Evolutionary conservation across 306 rosid genomes (phyloP).

Genomic region (Cicer cuneatum): DNA sequence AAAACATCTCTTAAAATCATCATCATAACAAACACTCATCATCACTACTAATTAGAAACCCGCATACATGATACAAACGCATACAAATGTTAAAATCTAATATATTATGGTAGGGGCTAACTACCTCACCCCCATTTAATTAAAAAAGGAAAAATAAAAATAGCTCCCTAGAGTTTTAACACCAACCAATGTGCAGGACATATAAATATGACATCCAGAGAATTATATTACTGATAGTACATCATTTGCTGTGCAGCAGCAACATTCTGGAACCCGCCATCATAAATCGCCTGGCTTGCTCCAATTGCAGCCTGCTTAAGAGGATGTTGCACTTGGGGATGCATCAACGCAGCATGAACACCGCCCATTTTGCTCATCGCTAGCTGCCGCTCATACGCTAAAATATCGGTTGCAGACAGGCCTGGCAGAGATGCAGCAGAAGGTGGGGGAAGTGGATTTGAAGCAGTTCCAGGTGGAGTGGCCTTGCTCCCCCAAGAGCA

Average conservation of each 20-base stretch:
- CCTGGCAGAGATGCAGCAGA: constrained; percentile 70
- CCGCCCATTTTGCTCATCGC: constrained; percentile 97
- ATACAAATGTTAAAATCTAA: constrained; percentile 45
- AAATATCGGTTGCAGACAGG: constrained; percentile 69
- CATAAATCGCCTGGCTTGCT: constrained; percentile 94
- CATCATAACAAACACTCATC: constrained; percentile 61
- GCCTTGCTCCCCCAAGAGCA: constrained; percentile 99
- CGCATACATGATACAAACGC: constrained; percentile 62
- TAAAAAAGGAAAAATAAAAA: constrained; percentile 1
- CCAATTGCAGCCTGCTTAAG: constrained; percentile 91
- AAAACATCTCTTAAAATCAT: constrained; percentile 52
- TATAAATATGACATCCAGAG: constrained; percentile 45
- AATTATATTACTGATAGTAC: constrained; percentile 79
- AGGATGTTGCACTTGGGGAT: constrained; percentile 80
- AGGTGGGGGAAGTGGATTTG: constrained; percentile 97
- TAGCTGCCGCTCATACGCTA: constrained; percentile 82
- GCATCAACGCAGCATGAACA: constrained; percentile 84
- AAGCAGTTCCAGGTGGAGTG: constrained; percentile 90
- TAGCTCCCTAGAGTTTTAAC: constrained; percentile 56
- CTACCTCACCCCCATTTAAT: constrained; percentile 44
- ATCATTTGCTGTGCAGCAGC: constrained; percentile 97
- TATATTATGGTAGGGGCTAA: constrained; percentile 41
- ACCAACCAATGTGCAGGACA: constrained; percentile 53
- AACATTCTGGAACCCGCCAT: constrained; percentile 91
- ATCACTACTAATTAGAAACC: constrained; percentile 49